Percentiles rank a stretch among this genome's conserved stretches.
phyloP scores from a whole-genome alignment of 805 yeast species.

The Yamadazyma akitaensis region DNA sequence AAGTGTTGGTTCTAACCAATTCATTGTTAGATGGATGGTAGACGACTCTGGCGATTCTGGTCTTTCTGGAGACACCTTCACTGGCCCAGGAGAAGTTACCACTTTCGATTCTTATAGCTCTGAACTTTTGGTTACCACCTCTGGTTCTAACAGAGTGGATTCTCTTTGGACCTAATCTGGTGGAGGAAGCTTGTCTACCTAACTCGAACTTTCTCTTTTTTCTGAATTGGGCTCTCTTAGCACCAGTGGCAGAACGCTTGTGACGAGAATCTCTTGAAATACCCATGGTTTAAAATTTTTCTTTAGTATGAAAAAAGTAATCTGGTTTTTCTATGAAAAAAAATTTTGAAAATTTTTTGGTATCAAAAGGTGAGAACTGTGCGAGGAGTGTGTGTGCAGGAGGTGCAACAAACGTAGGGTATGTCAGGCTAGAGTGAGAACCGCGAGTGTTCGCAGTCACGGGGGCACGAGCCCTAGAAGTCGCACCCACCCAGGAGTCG shows the following conservation, averaged over 20 bases:
- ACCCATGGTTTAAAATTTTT: slow-evolving; percentile 70
- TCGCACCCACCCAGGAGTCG: too few species aligned
- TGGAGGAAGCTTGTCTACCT: slow-evolving; percentile 99
- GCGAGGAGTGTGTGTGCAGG: background rate
- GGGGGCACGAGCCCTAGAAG: background rate
- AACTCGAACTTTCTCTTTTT: slow-evolving; percentile 99
- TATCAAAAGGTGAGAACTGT: background rate
- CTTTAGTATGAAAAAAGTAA: slow-evolving; percentile 7
- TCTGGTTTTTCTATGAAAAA: slow-evolving; percentile 5
- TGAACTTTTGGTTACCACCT: slow-evolving; percentile 99
- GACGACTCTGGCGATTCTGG: slow-evolving; percentile 96
- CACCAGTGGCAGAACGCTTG: slow-evolving; percentile 99
- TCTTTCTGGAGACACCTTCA: slow-evolving; percentile 97
- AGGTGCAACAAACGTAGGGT: too few species aligned
- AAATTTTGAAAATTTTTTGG: slow-evolving; percentile 7
- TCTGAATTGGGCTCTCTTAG: slow-evolving; percentile 99
- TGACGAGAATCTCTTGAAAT: slow-evolving; percentile 99
- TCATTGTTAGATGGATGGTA: slow-evolving; percentile 99
- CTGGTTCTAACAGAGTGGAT: slow-evolving; percentile 99
- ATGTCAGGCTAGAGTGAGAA: too few species aligned
- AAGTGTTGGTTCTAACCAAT: slow-evolving; percentile 99
- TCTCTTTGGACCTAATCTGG: slow-evolving; percentile 98
- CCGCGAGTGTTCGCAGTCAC: background rate
- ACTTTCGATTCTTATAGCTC: slow-evolving; percentile 98
- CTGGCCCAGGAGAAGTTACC: slow-evolving; percentile 99